These are phyloP conservation scores for Auriscalpium orientale DNA, from an alignment of 768 basidiomycete genomes.

Conservation along the genomic window DNA sequence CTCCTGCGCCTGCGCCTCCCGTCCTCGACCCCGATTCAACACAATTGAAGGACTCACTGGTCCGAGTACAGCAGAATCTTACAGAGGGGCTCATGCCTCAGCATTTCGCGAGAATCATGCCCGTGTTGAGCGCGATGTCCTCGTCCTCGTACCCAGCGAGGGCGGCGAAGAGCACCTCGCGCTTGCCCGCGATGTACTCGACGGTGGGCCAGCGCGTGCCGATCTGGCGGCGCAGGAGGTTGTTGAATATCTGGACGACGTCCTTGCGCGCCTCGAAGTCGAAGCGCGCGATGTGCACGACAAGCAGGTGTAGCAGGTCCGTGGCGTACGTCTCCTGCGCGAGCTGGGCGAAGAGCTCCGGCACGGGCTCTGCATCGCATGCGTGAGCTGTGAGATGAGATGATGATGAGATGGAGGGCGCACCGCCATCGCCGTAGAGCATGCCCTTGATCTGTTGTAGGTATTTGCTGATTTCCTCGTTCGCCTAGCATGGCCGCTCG, in stretches of 20 bases:
- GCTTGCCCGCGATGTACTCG: slow-evolving; percentile 79
- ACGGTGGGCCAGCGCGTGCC: slow-evolving; percentile 94
- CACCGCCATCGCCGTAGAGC: slow-evolving; percentile 84
- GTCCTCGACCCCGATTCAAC: too few species aligned
- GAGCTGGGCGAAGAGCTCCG: slow-evolving; percentile 88
- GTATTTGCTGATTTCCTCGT: slow-evolving; percentile 84
- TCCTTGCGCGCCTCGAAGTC: slow-evolving; percentile 93
- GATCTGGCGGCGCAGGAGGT: slow-evolving; percentile 84
- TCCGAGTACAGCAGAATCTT: slow-evolving; percentile 90
- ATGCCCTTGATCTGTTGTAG: slow-evolving; percentile 85
- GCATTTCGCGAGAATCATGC: slow-evolving; percentile 98
- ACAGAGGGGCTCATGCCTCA: slow-evolving; percentile 84
- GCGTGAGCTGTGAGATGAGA: not conserved
- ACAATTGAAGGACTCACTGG: slow-evolving; percentile 54
- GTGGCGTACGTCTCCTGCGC: slow-evolving; percentile 94
- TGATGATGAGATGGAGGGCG: slow-evolving; percentile 17
- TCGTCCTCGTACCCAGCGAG: slow-evolving; percentile 92
- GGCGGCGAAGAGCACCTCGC: slow-evolving; percentile 73
- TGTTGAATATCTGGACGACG: slow-evolving; percentile 83
- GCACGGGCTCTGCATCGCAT: slow-evolving; percentile 55
- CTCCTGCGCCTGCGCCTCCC: too few species aligned
- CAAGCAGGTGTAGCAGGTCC: slow-evolving; percentile 75
- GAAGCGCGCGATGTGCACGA: slow-evolving; percentile 75
- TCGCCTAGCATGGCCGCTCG: slow-evolving; percentile 45
- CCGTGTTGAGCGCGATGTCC: slow-evolving; percentile 93